These are phyloP conservation scores for Maudiozyma pseudohumilis DNA, from an alignment of 805 yeast species.

Conservation along the genomic window DNA sequence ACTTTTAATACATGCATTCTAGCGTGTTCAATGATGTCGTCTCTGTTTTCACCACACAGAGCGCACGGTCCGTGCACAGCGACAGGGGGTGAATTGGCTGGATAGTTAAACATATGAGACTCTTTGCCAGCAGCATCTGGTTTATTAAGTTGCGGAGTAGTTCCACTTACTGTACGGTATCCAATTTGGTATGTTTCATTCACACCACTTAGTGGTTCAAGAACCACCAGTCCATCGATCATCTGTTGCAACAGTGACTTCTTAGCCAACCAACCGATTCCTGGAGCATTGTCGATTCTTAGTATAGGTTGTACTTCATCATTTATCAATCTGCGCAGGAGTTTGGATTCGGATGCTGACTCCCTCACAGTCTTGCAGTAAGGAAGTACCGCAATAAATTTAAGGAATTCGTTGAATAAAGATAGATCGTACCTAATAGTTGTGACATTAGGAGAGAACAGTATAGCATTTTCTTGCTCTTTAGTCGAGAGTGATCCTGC, in stretches of 20 bases:
- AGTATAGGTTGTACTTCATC: slow-evolving; percentile 77
- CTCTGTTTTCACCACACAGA: slow-evolving; percentile 72
- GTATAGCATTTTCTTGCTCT: slow-evolving; percentile 11
- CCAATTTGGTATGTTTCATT: slow-evolving; percentile 58
- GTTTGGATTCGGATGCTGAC: slow-evolving; percentile 37
- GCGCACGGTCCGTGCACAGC: slow-evolving; percentile 72
- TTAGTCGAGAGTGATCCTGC: slow-evolving; percentile 6
- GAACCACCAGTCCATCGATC: slow-evolving; percentile 68
- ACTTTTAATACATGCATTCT: slow-evolving; percentile 62
- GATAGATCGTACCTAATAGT: slow-evolving; percentile 35
- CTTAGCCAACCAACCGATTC: slow-evolving; percentile 51
- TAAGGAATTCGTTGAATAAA: slow-evolving; percentile 31
- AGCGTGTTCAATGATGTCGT: slow-evolving; percentile 63
- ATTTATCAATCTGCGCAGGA: slow-evolving; percentile 51
- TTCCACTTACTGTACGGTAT: slow-evolving; percentile 8
- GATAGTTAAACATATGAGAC: slow-evolving; percentile 35
- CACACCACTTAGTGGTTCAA: slow-evolving; percentile 79
- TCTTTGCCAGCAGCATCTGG: slow-evolving; percentile 17
- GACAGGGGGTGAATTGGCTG: slow-evolving; percentile 49
- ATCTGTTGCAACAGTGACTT: slow-evolving; percentile 55
- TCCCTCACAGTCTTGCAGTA: slow-evolving; percentile 30
- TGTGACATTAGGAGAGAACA: slow-evolving; percentile 35
- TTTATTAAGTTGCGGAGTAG: slow-evolving; percentile 1
- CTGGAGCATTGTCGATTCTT: slow-evolving; percentile 53
- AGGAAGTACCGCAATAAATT: slow-evolving; percentile 31